phyloP scores from a whole-genome alignment of 495 filamentous ascomycete species.

The Parmelia sp. region DNA sequence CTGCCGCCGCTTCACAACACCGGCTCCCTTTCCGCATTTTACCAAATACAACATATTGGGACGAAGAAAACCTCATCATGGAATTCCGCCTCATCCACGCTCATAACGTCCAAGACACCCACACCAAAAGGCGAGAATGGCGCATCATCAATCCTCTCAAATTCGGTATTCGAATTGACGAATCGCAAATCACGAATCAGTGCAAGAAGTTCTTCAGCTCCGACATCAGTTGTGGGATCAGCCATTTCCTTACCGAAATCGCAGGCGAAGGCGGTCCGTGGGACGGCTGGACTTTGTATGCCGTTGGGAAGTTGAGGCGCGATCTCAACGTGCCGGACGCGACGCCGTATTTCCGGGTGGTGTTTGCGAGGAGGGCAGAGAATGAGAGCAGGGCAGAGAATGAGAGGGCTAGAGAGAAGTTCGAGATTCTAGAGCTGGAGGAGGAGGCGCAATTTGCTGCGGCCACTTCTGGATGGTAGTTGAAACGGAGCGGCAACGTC shows the following conservation, averaged over 20 bases:
- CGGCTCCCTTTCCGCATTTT: rapidly evolving
- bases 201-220: background rate
- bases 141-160: background rate
- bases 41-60: background rate
- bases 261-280: background rate
- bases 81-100: background rate
- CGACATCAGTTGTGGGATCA: background rate
- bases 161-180: background rate
- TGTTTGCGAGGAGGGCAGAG: slow-evolving; percentile 1
- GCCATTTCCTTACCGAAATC: background rate
- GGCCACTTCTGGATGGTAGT: background rate
- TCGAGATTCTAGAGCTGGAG: background rate
- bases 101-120: background rate
- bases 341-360: background rate
- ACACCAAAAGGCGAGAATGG: background rate
- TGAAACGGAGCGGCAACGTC: too few species aligned
- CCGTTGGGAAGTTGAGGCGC: background rate
- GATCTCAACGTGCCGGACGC: background rate
- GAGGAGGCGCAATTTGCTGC: too few species aligned
- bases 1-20: background rate
- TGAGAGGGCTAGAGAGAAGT: background rate
- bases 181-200: background rate
- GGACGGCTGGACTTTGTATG: slow-evolving; percentile 1
- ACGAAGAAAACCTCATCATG: background rate
- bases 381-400: background rate